Evolutionary conservation across 2,329 filamentous ascomycete species (phyloP), one percentile per base, ranked within the genome.

Genomic region (Elsinoe ampelina): DNA sequence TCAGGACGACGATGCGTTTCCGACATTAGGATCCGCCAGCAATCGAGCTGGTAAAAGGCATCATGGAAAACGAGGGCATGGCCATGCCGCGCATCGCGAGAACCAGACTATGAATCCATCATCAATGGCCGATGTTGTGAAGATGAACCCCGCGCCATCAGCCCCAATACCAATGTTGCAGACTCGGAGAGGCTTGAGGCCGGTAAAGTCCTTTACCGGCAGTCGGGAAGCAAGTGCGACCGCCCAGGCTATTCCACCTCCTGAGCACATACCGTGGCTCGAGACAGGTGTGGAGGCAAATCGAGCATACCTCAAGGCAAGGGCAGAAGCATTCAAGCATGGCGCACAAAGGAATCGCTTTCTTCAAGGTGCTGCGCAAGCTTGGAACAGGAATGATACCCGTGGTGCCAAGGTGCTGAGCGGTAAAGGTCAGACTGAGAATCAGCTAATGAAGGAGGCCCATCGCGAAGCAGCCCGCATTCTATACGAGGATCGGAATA

Each of bases 311-410:
- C 81, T 98, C 63, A 95, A 95, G 73, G 89, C 91, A 63, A 86
- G 93, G 55, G 87, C 91, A 66, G 92, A 97, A 72, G 93, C 93
- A 58, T 95, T 98, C 70, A 95, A 95, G 73, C 93, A 98, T 69
- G 93, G 93, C 63, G 93, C 91, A 63, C 81, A 96, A 68, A 83
- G 93, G 61, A 98, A 97, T 71, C 97, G 97, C 70, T 98, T 97
- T 65, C 73, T 98, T 56, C 92, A 96, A 72, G 95, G 91, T 71
- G 93, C 93, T 63, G 92, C 92, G 7, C 92, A 97, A 78, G 93
- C 93, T 19, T 98, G 93, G 92, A 96, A 97, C 69, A 87, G 93
- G 58, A 97, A 96, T 66, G 93, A 98, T 70, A 92, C 93, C 39
- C 85, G 93, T 60, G 92, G 93, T 15, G 93, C 93, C 59, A 97